Base-by-base conservation (phyloP, 2,329 filamentous ascomycete species). In the Fusarium proliferatum region DNA sequence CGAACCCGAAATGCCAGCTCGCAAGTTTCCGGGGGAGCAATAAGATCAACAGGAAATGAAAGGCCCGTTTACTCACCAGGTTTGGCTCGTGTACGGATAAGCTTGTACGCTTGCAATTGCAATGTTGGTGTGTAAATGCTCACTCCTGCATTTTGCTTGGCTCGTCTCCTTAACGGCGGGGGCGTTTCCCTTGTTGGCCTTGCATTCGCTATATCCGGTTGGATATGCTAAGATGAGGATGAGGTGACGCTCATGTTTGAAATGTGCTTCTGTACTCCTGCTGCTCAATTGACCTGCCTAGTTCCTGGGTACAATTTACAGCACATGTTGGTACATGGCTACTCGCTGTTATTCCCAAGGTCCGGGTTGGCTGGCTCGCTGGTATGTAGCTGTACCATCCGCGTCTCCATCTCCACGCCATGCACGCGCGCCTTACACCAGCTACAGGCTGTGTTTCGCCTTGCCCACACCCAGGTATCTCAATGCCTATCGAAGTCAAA, bases 51-150 rank as follows among this genome's bases (percentile, higher is more conserved):
- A 62, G 45, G 51, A 41, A 48, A 43, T 43, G 34, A 60, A 65
- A 61, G 51, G 53, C 46, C 38, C 43, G 38, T 43, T 51, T 64
- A 45, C 49, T 49, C 62, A 23, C 30, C 36, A 64, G 55, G 62
- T 55, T 58, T 58, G 43, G 42, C 45, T 42, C 16, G 45, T 53
- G 34, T 66, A 30, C 42, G 30, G 48, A 53, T 65, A 69, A 53
- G 45, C 51, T 51, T 57, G 43, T 56, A 30, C 36, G 48, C 48
- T 33, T 48, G 45, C 30, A 41, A 23, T 45, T 49, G 45, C 21
- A 41, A n/a, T 56, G 45, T 64, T 65, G 45, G 64, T 72, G 69
- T 69, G 59, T 42, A 45, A 53, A 55, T 64, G 55, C 66, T 66
- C 65, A 58, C 52, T 43, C 36, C 46, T 56, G 41, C 23, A 52